phyloP scores from a whole-genome alignment of 2,329 filamentous ascomycete genomes.

The Pestalotiopsis sp. region DNA sequence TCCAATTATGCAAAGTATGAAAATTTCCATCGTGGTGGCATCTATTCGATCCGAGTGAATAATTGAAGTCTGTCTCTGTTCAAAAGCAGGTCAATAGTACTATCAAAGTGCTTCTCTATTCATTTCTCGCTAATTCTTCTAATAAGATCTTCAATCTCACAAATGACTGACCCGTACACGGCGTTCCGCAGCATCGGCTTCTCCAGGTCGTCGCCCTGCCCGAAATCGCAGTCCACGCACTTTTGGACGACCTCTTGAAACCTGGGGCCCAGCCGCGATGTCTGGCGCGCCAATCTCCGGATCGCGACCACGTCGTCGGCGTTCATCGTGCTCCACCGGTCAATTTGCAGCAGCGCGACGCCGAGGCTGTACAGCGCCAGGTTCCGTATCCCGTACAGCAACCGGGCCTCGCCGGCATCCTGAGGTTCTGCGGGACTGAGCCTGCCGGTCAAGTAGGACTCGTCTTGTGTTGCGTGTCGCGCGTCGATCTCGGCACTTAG shows the following conservation, averaged over 20 bases:
- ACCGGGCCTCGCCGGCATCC: not conserved
- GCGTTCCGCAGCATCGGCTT: constrained; percentile 11
- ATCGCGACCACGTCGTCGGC: constrained; percentile 12
- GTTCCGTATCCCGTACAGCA: constrained; percentile 15
- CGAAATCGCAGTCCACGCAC: constrained; percentile 16
- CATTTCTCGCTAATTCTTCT: not conserved
- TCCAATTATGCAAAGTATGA: no score
- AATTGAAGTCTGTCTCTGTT: no score
- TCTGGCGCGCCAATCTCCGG: constrained; percentile 3
- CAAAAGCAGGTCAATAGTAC: no score
- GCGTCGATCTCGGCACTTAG: not conserved
- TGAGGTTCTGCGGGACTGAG: not conserved
- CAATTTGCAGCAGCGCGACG: constrained; percentile 17
- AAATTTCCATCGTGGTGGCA: no score
- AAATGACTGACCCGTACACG: constrained; percentile 10
- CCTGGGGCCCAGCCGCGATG: constrained; percentile 3
- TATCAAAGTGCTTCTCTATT: not conserved
- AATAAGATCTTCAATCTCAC: constrained; percentile 12
- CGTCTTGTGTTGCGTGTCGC: not conserved
- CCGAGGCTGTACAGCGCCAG: constrained; percentile 14
- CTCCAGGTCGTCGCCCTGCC: constrained; percentile 10
- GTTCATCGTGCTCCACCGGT: constrained; percentile 6
- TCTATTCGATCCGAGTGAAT: no score
- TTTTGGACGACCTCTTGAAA: constrained; percentile 12
- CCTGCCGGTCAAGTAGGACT: not conserved